Percentiles rank a stretch among this genome's conserved stretches.
phyloP scores from a whole-genome alignment of 192 early-diverging fungal species.

The Bifiguratus adelaidae region DNA sequence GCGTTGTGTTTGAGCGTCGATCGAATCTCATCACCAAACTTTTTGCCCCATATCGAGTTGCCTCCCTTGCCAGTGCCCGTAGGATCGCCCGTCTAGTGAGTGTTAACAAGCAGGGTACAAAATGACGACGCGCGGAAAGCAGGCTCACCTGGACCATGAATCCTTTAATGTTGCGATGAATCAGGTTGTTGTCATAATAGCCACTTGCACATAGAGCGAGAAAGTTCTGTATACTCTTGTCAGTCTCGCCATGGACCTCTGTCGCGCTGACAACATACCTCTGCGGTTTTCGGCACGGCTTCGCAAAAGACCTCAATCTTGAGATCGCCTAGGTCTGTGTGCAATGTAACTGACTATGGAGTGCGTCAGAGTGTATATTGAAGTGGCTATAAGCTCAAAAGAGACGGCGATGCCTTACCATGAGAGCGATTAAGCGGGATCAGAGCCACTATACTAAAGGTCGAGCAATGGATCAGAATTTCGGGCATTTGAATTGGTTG shows the following conservation, averaged over 20 bases:
- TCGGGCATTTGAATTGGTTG: no score
- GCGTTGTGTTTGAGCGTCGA: slow-evolving; percentile 76
- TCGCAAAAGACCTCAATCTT: slow-evolving; percentile 93
- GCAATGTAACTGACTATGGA: slow-evolving; percentile 79
- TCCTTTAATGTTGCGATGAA: slow-evolving; percentile 78
- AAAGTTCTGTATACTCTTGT: no score
- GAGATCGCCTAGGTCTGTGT: slow-evolving; percentile 89
- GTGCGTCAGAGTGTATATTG: no score
- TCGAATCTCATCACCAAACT: slow-evolving; percentile 76
- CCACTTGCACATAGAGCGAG: slow-evolving; percentile 88
- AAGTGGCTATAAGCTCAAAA: no score
- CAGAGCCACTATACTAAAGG: no score
- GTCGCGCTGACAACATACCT: slow-evolving; percentile 28
- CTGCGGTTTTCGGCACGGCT: slow-evolving; percentile 67
- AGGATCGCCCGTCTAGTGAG: slow-evolving; percentile 68
- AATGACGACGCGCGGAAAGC: background rate
- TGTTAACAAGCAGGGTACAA: background rate
- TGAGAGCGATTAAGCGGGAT: no score
- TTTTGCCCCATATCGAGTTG: slow-evolving; percentile 72
- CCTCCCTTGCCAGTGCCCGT: slow-evolving; percentile 83
- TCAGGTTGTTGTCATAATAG: slow-evolving; percentile 81
- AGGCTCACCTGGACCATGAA: slow-evolving; percentile 69
- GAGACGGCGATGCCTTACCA: no score
- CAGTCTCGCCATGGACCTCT: background rate
- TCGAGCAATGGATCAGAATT: no score